Evolutionary conservation across 768 basidiomycete genomes (phyloP).

Genomic region (Cantharellus cinnabarinus): DNA sequence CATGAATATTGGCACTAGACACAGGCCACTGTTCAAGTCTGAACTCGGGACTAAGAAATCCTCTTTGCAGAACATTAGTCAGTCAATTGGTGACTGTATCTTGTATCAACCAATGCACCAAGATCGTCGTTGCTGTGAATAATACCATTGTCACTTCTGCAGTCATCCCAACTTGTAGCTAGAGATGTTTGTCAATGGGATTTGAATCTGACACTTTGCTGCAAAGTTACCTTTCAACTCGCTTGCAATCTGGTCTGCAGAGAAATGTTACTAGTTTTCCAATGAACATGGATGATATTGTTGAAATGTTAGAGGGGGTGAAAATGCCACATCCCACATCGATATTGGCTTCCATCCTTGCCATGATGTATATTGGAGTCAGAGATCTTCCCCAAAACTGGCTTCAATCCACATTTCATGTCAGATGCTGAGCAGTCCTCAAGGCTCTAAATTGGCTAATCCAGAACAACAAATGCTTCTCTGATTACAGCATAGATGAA

Average conservation of each 20-base stretch:
- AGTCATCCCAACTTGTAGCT: too few relatives aligned
- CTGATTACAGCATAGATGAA: conserved; percentile 14
- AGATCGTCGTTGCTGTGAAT: too few relatives aligned
- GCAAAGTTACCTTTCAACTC: too few relatives aligned
- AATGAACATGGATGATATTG: conserved; percentile 14
- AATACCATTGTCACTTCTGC: too few relatives aligned
- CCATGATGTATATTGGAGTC: conserved; percentile 19
- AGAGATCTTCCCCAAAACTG: conserved; percentile 14
- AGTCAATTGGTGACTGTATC: too few relatives aligned
- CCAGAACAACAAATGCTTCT: conserved; percentile 18
- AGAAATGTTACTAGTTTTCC: conserved; percentile 20
- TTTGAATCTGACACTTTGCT: too few relatives aligned
- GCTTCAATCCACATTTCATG: conserved; percentile 17
- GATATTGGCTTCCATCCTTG: conserved; percentile 17
- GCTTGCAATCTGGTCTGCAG: conserved; percentile 16
- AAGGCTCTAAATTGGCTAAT: conserved; percentile 21
- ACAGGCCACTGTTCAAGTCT: background rate
- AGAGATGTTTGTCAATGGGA: too few relatives aligned
- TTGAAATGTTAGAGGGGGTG: conserved; percentile 17
- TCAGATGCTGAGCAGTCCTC: conserved; percentile 15
- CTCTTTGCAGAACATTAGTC: too few relatives aligned
- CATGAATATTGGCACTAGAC: background rate
- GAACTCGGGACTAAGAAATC: too few relatives aligned
- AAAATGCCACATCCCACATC: conserved; percentile 17
- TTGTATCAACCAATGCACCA: too few relatives aligned